Percentiles rank a stretch among this genome's conserved stretches.
Evolutionary conservation across 2,329 filamentous ascomycete species (phyloP).

Genomic region (Calonectria pteridis): DNA sequence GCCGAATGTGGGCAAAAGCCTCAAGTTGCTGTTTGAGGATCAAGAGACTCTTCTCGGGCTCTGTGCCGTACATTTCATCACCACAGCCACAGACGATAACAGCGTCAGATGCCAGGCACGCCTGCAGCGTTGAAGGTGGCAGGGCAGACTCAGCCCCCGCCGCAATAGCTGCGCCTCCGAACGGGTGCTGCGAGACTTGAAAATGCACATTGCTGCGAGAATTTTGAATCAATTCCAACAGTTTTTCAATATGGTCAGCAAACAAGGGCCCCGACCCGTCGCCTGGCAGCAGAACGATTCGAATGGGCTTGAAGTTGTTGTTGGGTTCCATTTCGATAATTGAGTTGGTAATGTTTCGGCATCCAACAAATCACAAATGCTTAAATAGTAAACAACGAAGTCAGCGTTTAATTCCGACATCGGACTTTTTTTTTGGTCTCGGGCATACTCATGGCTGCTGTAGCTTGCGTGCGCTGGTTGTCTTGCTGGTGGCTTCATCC

Average conservation of each 20-base stretch:
- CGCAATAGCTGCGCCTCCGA: neutral
- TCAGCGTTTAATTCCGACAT: neutral
- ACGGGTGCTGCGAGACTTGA: neutral
- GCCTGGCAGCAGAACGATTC: neutral
- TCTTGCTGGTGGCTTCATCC: neutral
- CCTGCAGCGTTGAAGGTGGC: neutral
- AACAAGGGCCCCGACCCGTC: neutral
- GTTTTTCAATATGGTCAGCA: neutral
- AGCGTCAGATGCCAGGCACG: neutral
- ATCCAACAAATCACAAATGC: neutral
- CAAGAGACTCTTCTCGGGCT: conserved; percentile 88
- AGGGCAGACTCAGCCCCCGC: neutral
- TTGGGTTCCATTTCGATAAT: neutral
- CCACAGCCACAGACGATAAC: neutral
- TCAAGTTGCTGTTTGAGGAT: conserved; percentile 89
- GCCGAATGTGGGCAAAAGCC: conserved; percentile 92
- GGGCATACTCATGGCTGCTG: neutral
- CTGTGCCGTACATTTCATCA: neutral
- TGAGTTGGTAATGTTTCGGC: neutral
- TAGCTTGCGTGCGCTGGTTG: neutral
- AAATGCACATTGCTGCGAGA: neutral
- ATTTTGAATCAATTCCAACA: neutral
- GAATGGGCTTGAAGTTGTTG: neutral
- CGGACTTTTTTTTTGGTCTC: neutral
- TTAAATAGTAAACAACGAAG: neutral